Conservation (phyloP, 208 protist genomes). For the Leishmania aethiopica region DNA sequence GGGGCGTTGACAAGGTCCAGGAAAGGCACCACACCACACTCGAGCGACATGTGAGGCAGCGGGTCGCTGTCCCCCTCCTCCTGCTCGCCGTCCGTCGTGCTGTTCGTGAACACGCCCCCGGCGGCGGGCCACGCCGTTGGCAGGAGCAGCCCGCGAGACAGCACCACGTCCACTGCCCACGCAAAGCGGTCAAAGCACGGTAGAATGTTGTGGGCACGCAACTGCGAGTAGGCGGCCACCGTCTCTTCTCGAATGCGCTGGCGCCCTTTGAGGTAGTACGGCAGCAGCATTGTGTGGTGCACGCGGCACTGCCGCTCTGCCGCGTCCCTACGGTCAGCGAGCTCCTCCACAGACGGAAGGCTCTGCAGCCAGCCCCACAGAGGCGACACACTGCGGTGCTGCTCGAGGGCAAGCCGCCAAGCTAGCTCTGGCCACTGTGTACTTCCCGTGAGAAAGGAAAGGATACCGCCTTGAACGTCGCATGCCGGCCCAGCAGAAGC, state of each 20-base stretch:
- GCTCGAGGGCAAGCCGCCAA: conserved; percentile 81
- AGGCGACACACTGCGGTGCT: conserved; percentile 69
- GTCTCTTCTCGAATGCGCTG: conserved; percentile 53
- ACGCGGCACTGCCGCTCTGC: conserved; percentile 61
- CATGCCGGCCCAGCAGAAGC: background rate
- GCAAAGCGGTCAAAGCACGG: conserved; percentile 45
- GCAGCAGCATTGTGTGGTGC: conserved; percentile 61
- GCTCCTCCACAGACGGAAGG: conserved; percentile 47
- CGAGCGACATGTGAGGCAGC: conserved; percentile 11
- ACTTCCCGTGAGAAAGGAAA: conserved; percentile 57
- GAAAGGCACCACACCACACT: conserved; percentile 85
- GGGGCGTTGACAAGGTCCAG: conserved; percentile 78
- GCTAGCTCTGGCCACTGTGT: conserved; percentile 71
- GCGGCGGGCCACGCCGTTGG: conserved; percentile 54
- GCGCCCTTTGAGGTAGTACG: conserved; percentile 49
- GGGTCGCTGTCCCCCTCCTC: background rate
- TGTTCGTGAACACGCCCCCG: background rate
- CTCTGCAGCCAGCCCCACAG: conserved; percentile 87
- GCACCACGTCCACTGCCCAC: conserved; percentile 66
- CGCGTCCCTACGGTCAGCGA: conserved; percentile 38
- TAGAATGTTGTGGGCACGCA: conserved; percentile 49
- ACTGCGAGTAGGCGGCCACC: conserved; percentile 36
- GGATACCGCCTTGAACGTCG: conserved; percentile 34
- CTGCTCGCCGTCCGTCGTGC: background rate
- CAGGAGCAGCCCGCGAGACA: conserved; percentile 60